Conservation (phyloP, 345 rosid species). For the Aquilaria yunnanensis region DNA sequence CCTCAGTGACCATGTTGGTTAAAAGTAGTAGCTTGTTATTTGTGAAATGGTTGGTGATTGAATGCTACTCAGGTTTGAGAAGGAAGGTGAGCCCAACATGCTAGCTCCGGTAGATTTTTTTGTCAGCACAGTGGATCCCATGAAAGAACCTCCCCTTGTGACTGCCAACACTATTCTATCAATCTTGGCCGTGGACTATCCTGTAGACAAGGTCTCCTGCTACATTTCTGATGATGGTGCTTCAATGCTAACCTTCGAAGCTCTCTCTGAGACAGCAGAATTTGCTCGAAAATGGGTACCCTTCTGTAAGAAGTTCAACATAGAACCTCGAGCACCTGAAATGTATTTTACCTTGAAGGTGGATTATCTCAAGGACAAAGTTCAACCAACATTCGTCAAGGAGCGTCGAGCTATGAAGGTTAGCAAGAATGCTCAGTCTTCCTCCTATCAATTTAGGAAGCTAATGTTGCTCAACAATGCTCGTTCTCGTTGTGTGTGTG, state of each 20-base stretch:
- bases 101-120: conserved; percentile 88
- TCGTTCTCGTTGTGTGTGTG: background rate
- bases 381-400: conserved; percentile 85
- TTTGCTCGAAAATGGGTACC: conserved; percentile 96
- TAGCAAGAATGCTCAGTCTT: conserved; percentile 1
- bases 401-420: conserved; percentile 98
- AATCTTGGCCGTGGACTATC: conserved; percentile 88
- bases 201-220: conserved; percentile 92
- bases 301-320: conserved; percentile 68
- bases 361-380: conserved; percentile 87
- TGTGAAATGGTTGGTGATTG: background rate
- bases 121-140: conserved; percentile 92
- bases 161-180: conserved; percentile 91
- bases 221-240: conserved; percentile 96
- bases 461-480: background rate
- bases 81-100: conserved; percentile 86
- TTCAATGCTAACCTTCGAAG: conserved; percentile 86
- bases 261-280: conserved; percentile 84
- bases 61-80: conserved; percentile 52
- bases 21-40: background rate
- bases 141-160: conserved; percentile 95
- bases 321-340: conserved; percentile 94
- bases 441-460: background rate
- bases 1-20: too few species aligned
- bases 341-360: conserved; percentile 81